A percentile compares a stretch with the other conserved stretches of the same genome.
Evolutionary conservation across 805 yeast species (phyloP).

Genomic region (Maudiozyma bulderi): DNA sequence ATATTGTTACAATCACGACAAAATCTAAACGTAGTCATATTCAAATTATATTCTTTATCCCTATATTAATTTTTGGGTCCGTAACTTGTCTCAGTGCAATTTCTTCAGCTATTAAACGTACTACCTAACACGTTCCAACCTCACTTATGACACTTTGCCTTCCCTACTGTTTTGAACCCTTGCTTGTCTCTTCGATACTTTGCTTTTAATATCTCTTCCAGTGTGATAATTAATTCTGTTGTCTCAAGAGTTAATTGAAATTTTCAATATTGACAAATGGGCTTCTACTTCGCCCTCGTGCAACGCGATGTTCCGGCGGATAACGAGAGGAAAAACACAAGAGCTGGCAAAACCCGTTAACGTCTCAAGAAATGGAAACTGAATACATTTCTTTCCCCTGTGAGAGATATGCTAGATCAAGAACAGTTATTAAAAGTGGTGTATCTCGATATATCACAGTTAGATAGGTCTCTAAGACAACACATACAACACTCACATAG

Average conservation of each 20-base stretch:
- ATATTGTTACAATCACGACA: constrained; percentile 95
- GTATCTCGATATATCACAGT: too few species aligned
- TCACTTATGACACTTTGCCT: not conserved
- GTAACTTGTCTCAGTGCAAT: not conserved
- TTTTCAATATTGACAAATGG: not conserved
- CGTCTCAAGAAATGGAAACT: too few species aligned
- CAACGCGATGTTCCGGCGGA: not conserved
- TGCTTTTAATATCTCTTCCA: not conserved
- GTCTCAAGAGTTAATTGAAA: not conserved
- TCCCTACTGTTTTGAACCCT: not conserved
- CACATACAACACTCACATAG: too few species aligned
- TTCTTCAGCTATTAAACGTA: too few species aligned
- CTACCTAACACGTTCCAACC: too few species aligned
- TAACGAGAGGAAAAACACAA: not conserved
- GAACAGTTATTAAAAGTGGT: too few species aligned
- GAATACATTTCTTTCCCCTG: too few species aligned
- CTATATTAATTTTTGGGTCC: not conserved
- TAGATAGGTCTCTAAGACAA: too few species aligned
- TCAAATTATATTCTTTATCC: not conserved
- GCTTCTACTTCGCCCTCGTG: not conserved
- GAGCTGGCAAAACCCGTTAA: too few species aligned
- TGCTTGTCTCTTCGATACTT: not conserved
- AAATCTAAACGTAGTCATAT: constrained; percentile 88
- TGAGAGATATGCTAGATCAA: too few species aligned
- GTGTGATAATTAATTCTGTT: not conserved